Conservation (phyloP, 176 grass and related monocot genomes). For the Poa pratensis region DNA sequence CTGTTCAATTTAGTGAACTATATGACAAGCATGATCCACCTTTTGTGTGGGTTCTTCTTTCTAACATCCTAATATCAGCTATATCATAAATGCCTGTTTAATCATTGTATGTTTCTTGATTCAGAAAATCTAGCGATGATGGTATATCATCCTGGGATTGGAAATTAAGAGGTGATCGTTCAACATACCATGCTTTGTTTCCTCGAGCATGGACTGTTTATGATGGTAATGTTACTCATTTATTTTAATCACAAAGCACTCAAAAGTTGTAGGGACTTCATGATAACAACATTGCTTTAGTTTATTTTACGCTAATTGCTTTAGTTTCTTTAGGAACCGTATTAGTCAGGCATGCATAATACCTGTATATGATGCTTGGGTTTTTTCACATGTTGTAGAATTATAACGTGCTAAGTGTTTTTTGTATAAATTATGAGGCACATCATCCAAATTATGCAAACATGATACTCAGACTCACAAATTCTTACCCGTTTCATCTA, state of each 20-base stretch:
- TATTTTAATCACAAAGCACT: neutral
- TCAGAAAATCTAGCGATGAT: conserved; percentile 78
- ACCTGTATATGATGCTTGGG: neutral
- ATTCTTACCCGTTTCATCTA: conserved; percentile 44
- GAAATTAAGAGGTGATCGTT: conserved; percentile 91
- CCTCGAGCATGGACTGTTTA: conserved; percentile 98
- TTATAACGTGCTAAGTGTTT: neutral
- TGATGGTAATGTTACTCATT: conserved; percentile 71
- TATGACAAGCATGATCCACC: neutral
- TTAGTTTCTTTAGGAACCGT: neutral
- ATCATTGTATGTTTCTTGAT: conserved; percentile 16
- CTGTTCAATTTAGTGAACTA: conserved; percentile 18
- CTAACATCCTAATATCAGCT: conserved; percentile 28
- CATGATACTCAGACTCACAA: conserved; percentile 35
- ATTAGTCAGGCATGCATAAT: conserved; percentile 5
- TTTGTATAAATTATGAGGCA: conserved; percentile 14
- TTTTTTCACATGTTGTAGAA: conserved; percentile 6
- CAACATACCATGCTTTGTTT: conserved; percentile 97
- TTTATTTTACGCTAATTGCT: no score
- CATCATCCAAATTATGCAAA: neutral
- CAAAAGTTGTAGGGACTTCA: neutral
- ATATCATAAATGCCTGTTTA: neutral
- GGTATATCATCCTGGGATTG: conserved; percentile 98
- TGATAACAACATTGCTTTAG: conserved; percentile 23
- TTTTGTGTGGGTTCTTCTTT: conserved; percentile 30